phyloP scores from a whole-genome alignment of 1,284 basidiomycete genomes.

The Amylostereum areolatum region DNA sequence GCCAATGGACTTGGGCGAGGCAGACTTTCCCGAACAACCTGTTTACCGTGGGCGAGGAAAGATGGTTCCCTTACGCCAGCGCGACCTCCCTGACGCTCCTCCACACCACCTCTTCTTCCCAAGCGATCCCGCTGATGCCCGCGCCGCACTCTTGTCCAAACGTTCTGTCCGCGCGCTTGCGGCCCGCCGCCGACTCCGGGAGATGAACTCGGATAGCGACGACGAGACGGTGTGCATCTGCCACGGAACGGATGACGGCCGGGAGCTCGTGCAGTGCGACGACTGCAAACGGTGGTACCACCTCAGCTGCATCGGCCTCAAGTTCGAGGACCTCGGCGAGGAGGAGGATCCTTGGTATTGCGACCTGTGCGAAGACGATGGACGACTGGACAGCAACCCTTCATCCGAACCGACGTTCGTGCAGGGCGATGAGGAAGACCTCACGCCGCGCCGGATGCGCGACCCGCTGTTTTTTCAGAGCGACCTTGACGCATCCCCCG shows the following conservation, averaged over 20 bases:
- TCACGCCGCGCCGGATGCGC: slow-evolving; percentile 24
- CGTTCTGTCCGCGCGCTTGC: slow-evolving; percentile 55
- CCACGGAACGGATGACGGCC: slow-evolving; percentile 54
- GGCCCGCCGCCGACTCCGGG: slow-evolving; percentile 29
- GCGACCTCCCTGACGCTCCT: too few relatives aligned
- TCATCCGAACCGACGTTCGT: slow-evolving; percentile 56
- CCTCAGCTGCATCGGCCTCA: slow-evolving; percentile 66
- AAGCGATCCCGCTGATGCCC: slow-evolving; percentile 67
- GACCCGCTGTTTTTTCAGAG: slow-evolving; percentile 55
- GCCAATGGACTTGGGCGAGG: slow-evolving; percentile 21
- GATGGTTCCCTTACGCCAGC: slow-evolving; percentile 46
- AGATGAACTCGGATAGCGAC: slow-evolving; percentile 23
- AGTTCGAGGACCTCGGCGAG: slow-evolving; percentile 55
- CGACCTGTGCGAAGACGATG: slow-evolving; percentile 36
- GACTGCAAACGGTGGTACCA: slow-evolving; percentile 74
- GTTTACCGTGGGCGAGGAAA: slow-evolving; percentile 46
- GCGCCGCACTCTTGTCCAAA: slow-evolving; percentile 63
- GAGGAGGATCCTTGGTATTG: slow-evolving; percentile 78
- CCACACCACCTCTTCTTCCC: slow-evolving; percentile 41
- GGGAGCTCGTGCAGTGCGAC: slow-evolving; percentile 72
- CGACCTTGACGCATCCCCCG: slow-evolving; percentile 46
- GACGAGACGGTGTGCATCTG: slow-evolving; percentile 60
- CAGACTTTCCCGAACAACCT: slow-evolving; percentile 24
- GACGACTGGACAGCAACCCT: slow-evolving; percentile 29
- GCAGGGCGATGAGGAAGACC: slow-evolving; percentile 46